Percentiles rank a stretch among this genome's conserved stretches.
Evolutionary conservation across 371 early-diverging fungal genomes (phyloP).

Genomic region (Mortierella sp.): DNA sequence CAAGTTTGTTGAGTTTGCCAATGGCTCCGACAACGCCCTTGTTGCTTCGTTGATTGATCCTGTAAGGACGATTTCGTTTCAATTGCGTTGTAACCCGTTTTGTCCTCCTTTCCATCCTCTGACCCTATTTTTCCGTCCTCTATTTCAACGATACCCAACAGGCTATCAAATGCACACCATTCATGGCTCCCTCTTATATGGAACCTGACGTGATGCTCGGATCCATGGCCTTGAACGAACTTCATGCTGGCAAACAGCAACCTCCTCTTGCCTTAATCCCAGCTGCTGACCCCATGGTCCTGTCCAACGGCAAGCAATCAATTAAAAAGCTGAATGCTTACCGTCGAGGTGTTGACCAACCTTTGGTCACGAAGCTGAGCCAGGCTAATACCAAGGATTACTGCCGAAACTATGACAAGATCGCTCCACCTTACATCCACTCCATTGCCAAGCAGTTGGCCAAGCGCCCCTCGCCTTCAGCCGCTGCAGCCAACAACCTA

Average conservation of each 20-base stretch:
- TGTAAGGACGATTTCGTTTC: slow-evolving; percentile 5
- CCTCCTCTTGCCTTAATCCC: slow-evolving; percentile 29
- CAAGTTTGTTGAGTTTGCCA: slow-evolving; percentile 18
- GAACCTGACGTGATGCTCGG: slow-evolving; percentile 23
- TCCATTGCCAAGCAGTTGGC: slow-evolving; percentile 6
- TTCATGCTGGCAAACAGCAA: slow-evolving; percentile 21
- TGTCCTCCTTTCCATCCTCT: background rate
- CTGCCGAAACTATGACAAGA: slow-evolving; percentile 17
- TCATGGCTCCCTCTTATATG: slow-evolving; percentile 36
- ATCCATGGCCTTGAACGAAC: slow-evolving; percentile 41
- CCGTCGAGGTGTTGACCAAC: slow-evolving; percentile 32
- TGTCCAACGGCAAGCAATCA: slow-evolving; percentile 24
- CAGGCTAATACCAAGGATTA: slow-evolving; percentile 20
- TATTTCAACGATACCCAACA: too few species aligned
- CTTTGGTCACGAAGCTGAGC: slow-evolving; percentile 1
- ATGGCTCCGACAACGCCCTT: slow-evolving; percentile 40
- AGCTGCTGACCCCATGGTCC: slow-evolving; percentile 26
- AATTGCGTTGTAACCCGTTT: background rate
- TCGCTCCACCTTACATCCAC: slow-evolving; percentile 24
- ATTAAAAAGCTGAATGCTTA: slow-evolving; percentile 25
- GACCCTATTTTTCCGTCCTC: too few species aligned
- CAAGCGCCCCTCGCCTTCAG: slow-evolving; percentile 9
- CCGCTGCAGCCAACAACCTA: slow-evolving; percentile 18
- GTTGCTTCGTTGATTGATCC: slow-evolving; percentile 34
- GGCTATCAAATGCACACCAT: slow-evolving; percentile 23